Evolutionary conservation across 2,329 filamentous ascomycete species (phyloP), one percentile per base, ranked within the genome.

Genomic region (Ceratocystis albifundus): DNA sequence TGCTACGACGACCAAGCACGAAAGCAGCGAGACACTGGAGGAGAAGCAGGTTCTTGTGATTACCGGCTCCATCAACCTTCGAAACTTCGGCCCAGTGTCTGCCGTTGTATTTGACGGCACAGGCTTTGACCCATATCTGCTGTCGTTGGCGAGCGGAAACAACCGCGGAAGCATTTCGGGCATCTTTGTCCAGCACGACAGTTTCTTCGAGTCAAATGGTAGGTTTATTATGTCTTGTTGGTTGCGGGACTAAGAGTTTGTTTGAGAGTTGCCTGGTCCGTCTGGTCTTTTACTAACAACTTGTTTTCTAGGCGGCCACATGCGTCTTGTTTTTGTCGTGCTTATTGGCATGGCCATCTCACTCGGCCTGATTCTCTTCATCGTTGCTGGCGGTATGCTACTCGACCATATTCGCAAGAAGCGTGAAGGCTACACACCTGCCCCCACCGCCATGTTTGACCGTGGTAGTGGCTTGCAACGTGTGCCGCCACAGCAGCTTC

Each of bases 61-160:
- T 62, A 90, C 90, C n/a, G 94, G 94, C 48, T 84, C 88, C 65
- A 84, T 99, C 70, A 82, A 85, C 70, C 80, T 97, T 20, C 84
- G 88, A 0, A 78, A 78, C 62, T 91, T 91, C 73, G 92, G 93
- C 67, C 87, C 86, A 67, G 90, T 88, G 4, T 96, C 93, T 15
- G 91, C 90, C 7, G 93, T 87, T 6, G 78, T 96, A 32, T 99
- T 89, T 78, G 90, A 97, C 72, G 94, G 94, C 71, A 90, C 86
- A 10, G 77, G 79, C 2, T 85, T 93, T 73, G 80, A 80, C 64
- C 93, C 94, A 0, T 96, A 93, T 74, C 82, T 90, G 50, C 82
- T 99, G 53, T 89, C 92, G 1, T 88, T 84, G 59, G 87, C 81
- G 67, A 76, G 81, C 12, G 80, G 85, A 71, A 85, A 85, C 67